Base-by-base conservation (phyloP, 495 filamentous ascomycete genomes). In the Penicillium silybi region DNA sequence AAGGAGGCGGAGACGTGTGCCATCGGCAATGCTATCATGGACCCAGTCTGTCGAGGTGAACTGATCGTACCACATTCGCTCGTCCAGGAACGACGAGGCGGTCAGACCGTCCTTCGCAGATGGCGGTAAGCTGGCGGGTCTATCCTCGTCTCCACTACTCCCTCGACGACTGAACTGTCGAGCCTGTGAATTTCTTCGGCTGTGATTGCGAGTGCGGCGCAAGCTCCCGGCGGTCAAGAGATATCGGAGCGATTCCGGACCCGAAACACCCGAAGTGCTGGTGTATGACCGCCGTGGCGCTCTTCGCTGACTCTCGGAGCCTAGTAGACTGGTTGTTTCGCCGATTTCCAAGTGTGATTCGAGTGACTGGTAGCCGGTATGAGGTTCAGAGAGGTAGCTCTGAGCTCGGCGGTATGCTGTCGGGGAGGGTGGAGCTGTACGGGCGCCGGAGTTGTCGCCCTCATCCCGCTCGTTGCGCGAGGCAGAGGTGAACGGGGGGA, bases 11-110 rank as follows among this genome's bases (percentile, higher is more conserved):
- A 95, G 82, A 40, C 93, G 86, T 47, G 86, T 88, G 39, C 90
- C 89, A 68, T 98, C 93, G 61, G 92, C 91, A 55, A 97, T 96
- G 66, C 88, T 93, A 61, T 98, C 93, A 63, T 95, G 91, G 7
- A 98, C 93, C 93, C 92, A 97, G 68, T 98, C 93, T 58, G 92
- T 97, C 9, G 89, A 96, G 6, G 92, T 97, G 69, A 97, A 97
- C 69, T 98, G 93, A 73, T 98, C 92, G 69, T 98, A 98, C 93
- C 93, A 98, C 11, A 93, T 88, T 16, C 93, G 83, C 44, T 98
- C 91, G 61, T 98, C 90, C 23, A 82, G 67, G 46, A 79, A 82
- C 13, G 84, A 62, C 5, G 72, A 74, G 17, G 68, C 66, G 15
- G 70, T 77, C 47, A 74, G 39, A 17, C 76, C 80, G 56, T 77